phyloP scores from a whole-genome alignment of 2,329 filamentous ascomycete genomes.

The Alternaria sp. region DNA sequence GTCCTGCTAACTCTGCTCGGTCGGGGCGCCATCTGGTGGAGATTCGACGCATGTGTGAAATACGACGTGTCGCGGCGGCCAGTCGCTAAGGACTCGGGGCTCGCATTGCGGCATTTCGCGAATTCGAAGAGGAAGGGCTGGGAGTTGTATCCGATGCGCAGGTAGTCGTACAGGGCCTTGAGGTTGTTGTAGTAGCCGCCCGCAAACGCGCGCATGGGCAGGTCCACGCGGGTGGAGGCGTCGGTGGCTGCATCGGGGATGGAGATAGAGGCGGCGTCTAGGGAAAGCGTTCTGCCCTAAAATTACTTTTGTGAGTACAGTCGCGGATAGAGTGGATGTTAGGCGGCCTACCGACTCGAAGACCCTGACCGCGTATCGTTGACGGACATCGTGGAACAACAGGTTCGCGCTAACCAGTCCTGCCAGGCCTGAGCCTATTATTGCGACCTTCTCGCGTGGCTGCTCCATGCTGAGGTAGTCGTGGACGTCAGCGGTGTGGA shows the following conservation, averaged over 20 bases:
- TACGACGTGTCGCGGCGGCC: slow-evolving; percentile 43
- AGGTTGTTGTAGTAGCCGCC: slow-evolving; percentile 63
- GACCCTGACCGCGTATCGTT: slow-evolving; percentile 53
- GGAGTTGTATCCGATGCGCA: slow-evolving; percentile 58
- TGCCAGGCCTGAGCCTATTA: slow-evolving; percentile 59
- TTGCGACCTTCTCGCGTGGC: slow-evolving; percentile 44
- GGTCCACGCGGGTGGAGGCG: slow-evolving; percentile 50
- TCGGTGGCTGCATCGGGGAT: slow-evolving; percentile 36
- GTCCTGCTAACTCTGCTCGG: slow-evolving; percentile 45
- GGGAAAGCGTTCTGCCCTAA: slow-evolving; percentile 53
- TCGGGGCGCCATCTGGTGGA: slow-evolving; percentile 58
- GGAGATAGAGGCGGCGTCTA: slow-evolving; percentile 55
- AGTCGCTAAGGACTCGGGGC: not conserved
- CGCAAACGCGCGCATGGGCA: slow-evolving; percentile 61
- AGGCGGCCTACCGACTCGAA: slow-evolving; percentile 53
- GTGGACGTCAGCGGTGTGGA: not conserved
- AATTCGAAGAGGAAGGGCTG: slow-evolving; percentile 63
- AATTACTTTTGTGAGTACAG: not conserved
- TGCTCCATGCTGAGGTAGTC: slow-evolving; percentile 9
- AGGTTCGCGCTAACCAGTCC: slow-evolving; percentile 57
- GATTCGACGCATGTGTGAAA: slow-evolving; percentile 63
- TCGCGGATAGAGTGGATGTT: not conserved
- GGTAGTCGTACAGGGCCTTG: slow-evolving; percentile 62
- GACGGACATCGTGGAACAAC: slow-evolving; percentile 49
- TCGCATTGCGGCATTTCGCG: slow-evolving; percentile 35